Base-by-base conservation (phyloP, 2,329 filamentous ascomycete species). In the Claviceps citrina region DNA sequence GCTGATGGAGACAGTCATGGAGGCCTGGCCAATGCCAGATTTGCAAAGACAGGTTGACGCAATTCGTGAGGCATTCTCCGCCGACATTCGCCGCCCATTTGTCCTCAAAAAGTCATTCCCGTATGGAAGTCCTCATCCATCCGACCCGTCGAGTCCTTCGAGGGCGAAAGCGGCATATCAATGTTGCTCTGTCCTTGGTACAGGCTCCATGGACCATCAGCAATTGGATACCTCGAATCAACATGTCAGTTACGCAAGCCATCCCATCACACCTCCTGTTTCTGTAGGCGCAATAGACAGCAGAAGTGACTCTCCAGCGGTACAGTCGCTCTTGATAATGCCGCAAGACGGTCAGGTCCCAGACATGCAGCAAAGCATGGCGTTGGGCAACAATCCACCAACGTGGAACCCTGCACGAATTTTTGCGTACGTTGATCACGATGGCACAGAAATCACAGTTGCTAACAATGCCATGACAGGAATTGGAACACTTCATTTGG, bases 401-500 rank as follows among this genome's bases (percentile, higher is more conserved):
- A 64, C 70, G 41, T 94, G 86, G 86, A 93, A 94, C 52, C 87
- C 86, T 19, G 74, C 82, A 25, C 75, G 81, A 43, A 85, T 94
- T 49, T 89, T 93, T 70, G 84, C 89, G 85, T 93, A 73, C 70
- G 84, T 73, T 37, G 45, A 39, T 30, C 24, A 20, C 28, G 7
- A 28, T 36, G 2, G 6, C 18, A 20, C 25, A 20, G 16, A 16
- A 22, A 13, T 9, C 12, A 9, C 28, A 5, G 5, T 18, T 19
- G 13, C 28, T 41, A 27, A 37, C 32, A 19, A 27, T 22, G 18
- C 7, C 15, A 10, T 19, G 7, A 15, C 16, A 93, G 87, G 60
- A 85, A 94, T 67, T 96, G 89, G 87, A 87, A 93, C 61, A 79
- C 82, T 54, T 87, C 89, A 48, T 96, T 95, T 65, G 84, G 85